Percentiles rank a stretch among this genome's conserved stretches.
phyloP scores from a whole-genome alignment of 2,329 filamentous ascomycete genomes.

The Pseudocercospora ulei region DNA sequence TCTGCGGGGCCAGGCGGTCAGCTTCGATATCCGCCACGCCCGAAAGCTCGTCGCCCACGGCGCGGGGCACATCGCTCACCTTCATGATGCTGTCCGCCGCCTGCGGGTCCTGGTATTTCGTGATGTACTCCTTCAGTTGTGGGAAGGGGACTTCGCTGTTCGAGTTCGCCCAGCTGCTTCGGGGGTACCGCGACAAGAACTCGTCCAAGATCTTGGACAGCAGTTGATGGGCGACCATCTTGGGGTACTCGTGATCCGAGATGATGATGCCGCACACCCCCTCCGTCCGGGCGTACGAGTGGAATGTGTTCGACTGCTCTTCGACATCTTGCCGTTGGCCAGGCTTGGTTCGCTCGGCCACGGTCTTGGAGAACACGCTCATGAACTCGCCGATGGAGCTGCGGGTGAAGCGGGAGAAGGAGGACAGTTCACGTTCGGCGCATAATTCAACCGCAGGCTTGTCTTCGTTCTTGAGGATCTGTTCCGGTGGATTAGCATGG shows the following conservation, averaged over 20 bases:
- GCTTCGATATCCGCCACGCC: constrained; percentile 37
- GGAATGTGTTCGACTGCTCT: constrained; percentile 62
- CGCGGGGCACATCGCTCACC: constrained; percentile 17
- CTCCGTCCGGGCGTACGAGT: constrained; percentile 41
- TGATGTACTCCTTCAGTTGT: constrained; percentile 67
- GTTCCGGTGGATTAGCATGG: constrained; percentile 24
- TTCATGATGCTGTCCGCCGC: constrained; percentile 72
- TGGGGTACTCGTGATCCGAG: constrained; percentile 47
- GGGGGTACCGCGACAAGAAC: constrained; percentile 67
- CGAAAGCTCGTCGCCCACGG: background rate
- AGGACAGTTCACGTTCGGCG: constrained; percentile 65
- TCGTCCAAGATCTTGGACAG: constrained; percentile 81
- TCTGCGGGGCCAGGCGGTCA: constrained; percentile 44
- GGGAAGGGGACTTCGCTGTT: constrained; percentile 49
- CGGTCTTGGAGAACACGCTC: constrained; percentile 74
- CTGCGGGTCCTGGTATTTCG: constrained; percentile 73
- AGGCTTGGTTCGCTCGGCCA: constrained; percentile 74
- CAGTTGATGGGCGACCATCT: constrained; percentile 71
- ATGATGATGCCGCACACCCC: constrained; percentile 43
- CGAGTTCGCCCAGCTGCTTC: constrained; percentile 53
- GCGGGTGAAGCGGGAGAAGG: constrained; percentile 71
- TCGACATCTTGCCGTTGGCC: constrained; percentile 73
- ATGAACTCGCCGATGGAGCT: constrained; percentile 58
- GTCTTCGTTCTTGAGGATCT: constrained; percentile 73
- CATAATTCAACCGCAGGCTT: constrained; percentile 68